Conservation (phyloP, 305 asterid genomes). For the Fraxinus ornus region DNA sequence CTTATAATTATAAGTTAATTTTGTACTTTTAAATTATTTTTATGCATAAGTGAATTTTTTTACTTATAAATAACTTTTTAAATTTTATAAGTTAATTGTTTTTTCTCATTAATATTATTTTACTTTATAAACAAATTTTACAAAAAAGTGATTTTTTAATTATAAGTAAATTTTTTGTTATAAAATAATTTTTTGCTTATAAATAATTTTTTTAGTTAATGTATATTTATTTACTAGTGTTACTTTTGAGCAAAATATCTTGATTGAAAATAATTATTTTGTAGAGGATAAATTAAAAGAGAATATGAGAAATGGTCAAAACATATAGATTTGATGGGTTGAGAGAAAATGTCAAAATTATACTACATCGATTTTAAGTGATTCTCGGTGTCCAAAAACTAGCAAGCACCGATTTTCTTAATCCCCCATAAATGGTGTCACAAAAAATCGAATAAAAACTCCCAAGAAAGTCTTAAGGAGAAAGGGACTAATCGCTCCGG, state of each 20-base stretch:
- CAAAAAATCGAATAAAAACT: too few relatives aligned
- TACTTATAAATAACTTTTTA: too few relatives aligned
- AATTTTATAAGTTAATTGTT: too few relatives aligned
- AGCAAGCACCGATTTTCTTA: too few relatives aligned
- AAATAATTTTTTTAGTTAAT: neutral
- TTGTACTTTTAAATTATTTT: too few relatives aligned
- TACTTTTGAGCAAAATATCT: too few relatives aligned
- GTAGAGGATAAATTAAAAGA: too few relatives aligned
- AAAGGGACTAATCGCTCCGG: neutral
- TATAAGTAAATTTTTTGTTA: neutral
- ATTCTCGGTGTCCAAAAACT: neutral
- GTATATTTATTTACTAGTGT: neutral
- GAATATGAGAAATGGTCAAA: neutral
- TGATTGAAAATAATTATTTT: too few relatives aligned
- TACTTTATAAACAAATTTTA: too few relatives aligned
- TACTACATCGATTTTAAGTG: neutral
- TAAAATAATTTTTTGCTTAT: too few relatives aligned
- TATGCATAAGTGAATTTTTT: neutral
- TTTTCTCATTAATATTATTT: neutral
- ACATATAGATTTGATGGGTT: neutral
- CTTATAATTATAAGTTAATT: too few relatives aligned
- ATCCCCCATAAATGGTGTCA: neutral
- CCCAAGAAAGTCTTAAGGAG: neutral
- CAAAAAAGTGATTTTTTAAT: too few relatives aligned
- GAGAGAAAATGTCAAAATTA: neutral